Evolutionary conservation across 2,329 filamentous ascomycete genomes (phyloP).

Genomic region (Colletotrichum musicola): DNA sequence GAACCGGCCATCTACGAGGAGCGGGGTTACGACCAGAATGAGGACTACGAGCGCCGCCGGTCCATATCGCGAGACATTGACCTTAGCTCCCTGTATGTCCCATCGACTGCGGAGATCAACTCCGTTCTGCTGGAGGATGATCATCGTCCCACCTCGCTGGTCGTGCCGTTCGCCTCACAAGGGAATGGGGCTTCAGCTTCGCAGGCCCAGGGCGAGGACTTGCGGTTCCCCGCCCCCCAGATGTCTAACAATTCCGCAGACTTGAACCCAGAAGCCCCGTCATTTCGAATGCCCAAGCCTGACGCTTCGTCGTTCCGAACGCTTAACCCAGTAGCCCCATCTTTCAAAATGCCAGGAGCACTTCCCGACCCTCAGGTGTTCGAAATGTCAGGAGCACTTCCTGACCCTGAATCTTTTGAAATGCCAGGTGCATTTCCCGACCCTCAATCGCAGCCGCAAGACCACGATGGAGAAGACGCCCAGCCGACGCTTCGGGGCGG

Average conservation of each 20-base stretch:
- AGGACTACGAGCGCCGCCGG: background rate
- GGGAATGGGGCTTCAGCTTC: background rate
- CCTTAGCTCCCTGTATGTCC: background rate
- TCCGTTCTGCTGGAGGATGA: background rate
- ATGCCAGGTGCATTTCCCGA: background rate
- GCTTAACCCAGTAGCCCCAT: too few relatives aligned
- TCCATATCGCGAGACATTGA: background rate
- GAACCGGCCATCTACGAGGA: background rate
- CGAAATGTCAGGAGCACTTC: too few relatives aligned
- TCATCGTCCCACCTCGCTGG: background rate
- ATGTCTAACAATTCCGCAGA: too few relatives aligned
- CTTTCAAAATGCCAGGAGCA: too few relatives aligned
- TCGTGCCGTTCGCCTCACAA: background rate
- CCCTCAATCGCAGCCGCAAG: background rate
- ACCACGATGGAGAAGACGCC: too few relatives aligned
- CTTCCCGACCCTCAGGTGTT: background rate
- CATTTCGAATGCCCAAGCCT: too few relatives aligned
- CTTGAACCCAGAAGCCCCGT: too few relatives aligned
- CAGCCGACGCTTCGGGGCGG: too few relatives aligned
- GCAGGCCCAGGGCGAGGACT: background rate
- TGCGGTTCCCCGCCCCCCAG: background rate
- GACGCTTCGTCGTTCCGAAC: too few relatives aligned
- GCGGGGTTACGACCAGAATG: background rate
- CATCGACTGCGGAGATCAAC: background rate
- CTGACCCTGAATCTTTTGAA: background rate